phyloP scores from a whole-genome alignment of 2,329 filamentous ascomycete genomes.

The Clarireedia paspali region DNA sequence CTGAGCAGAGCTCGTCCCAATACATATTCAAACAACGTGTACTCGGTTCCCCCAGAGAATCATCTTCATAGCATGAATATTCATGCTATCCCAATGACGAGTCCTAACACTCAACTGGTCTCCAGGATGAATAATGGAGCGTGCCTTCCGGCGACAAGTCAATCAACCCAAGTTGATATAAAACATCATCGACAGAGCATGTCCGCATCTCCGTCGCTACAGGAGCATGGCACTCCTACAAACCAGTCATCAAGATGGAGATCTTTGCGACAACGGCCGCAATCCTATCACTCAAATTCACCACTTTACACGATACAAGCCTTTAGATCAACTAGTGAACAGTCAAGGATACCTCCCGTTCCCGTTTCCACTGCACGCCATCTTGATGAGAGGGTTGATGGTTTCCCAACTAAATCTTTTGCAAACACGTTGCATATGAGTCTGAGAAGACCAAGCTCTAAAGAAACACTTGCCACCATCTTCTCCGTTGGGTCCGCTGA shows the following conservation, averaged over 20 bases:
- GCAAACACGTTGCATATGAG: constrained; percentile 17
- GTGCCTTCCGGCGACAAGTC: background rate
- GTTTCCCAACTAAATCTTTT: constrained; percentile 17
- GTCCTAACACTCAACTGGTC: background rate
- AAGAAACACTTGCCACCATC: constrained; percentile 26
- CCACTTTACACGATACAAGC: constrained; percentile 22
- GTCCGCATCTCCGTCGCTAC: background rate
- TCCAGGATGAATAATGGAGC: background rate
- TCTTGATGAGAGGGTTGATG: constrained; percentile 17
- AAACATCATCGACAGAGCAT: constrained; percentile 11
- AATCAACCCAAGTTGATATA: constrained; percentile 2
- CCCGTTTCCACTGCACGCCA: constrained; percentile 14
- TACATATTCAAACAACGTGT: background rate
- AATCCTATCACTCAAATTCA: constrained; percentile 10
- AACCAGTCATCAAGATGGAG: constrained; percentile 9
- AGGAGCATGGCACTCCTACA: background rate
- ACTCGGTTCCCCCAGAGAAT: background rate
- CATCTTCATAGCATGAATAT: background rate
- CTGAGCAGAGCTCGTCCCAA: background rate
- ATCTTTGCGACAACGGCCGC: constrained; percentile 9
- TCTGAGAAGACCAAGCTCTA: constrained; percentile 15
- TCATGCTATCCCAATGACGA: constrained; percentile 5
- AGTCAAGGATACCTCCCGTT: constrained; percentile 16
- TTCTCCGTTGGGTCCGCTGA: constrained; percentile 25
- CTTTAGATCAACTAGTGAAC: constrained; percentile 14